A percentile compares a stretch with the other conserved stretches of the same genome.
These are phyloP conservation scores for Talaromyces atroroseus DNA, from an alignment of 2,329 filamentous ascomycete genomes.

Conservation along the genomic window DNA sequence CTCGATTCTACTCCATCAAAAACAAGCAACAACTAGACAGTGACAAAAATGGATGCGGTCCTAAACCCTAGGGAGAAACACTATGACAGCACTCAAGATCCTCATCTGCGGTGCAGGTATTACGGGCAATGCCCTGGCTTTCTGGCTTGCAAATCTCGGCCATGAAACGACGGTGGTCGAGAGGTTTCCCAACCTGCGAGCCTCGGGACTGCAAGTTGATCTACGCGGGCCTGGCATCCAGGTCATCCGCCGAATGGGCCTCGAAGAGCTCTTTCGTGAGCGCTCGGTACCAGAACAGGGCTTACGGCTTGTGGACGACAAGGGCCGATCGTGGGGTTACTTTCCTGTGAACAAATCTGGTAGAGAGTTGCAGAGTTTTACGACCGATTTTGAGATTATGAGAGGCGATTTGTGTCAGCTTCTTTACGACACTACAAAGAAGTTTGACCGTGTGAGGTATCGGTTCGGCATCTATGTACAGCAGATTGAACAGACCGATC, in stretches of 20 bases:
- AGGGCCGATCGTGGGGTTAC: conserved; percentile 35
- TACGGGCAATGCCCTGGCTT: conserved; percentile 43
- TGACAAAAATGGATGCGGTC: too few relatives aligned
- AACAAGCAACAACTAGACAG: too few relatives aligned
- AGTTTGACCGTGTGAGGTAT: conserved; percentile 20
- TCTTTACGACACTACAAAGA: conserved; percentile 31
- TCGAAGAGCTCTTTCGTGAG: conserved; percentile 39
- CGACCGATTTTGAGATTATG: conserved; percentile 52
- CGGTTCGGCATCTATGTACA: conserved; percentile 28
- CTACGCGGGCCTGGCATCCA: conserved; percentile 49
- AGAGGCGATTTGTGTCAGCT: conserved; percentile 47
- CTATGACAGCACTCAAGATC: conserved; percentile 32
- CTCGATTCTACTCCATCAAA: too few relatives aligned
- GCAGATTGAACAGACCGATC: conserved; percentile 19
- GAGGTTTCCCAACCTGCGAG: conserved; percentile 38
- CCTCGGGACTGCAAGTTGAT: conserved; percentile 50
- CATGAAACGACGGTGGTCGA: conserved; percentile 41
- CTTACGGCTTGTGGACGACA: conserved; percentile 41
- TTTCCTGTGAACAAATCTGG: conserved; percentile 38
- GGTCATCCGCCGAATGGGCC: conserved; percentile 50
- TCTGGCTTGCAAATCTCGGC: conserved; percentile 43
- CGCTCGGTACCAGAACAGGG: conserved; percentile 45
- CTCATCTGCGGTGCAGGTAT: conserved; percentile 45
- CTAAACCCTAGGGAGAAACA: too few relatives aligned
- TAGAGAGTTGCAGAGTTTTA: conserved; percentile 34